Base-by-base conservation (phyloP, 108 stramenopile species). In the Nitzschia sp. region DNA sequence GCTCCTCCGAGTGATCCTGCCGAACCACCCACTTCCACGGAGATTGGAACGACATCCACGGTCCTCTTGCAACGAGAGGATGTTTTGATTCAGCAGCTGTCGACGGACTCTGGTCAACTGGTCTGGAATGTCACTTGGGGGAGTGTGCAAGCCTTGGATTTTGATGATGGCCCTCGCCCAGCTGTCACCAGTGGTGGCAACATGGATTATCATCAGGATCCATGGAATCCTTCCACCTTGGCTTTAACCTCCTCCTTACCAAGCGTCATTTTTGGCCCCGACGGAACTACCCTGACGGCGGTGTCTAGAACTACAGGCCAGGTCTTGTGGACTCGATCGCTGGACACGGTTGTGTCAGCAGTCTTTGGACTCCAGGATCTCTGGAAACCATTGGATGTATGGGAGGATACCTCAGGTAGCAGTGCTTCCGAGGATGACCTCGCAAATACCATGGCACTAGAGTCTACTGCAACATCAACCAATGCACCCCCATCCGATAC, bases 101-200 rank as follows among this genome's bases (percentile, higher is more conserved):
- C 86, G 57, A 70, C 83, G 0, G 76, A 75, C 15, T 83, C 78
- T 17, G 93, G 93, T 19, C 51, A 60, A 38, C 75, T 83, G 56
- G 73, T 80, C 26, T 94, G 93, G 93, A 94, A 94, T 65, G 82
- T 91, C 8, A 81, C 88, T 10, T 41, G 88, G 38, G 88, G 88
- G 26, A 72, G 57, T 14, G 83, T 87, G 41, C 77, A 83, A 51
- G 85, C 88, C 10, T 64, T 91, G 53, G 87, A 85, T 54, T 89
- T 90, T 74, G 80, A 70, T 40, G 70, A 66, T 11, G 73, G 41
- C 39, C 54, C 22, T 41, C 72, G 62, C n/a, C 63, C 53, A 19
- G 57, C 50, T 41, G 29, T 34, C 29, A 34, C 46, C 46, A 51
- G 55, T 10, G 50, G 46, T 41, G 21, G 46, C 41, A 24, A 42